Percentiles rank a stretch among this genome's conserved stretches.
Evolutionary conservation across 2,329 filamentous ascomycete genomes (phyloP).

Genomic region (Neopestalotiopsis clavispora): DNA sequence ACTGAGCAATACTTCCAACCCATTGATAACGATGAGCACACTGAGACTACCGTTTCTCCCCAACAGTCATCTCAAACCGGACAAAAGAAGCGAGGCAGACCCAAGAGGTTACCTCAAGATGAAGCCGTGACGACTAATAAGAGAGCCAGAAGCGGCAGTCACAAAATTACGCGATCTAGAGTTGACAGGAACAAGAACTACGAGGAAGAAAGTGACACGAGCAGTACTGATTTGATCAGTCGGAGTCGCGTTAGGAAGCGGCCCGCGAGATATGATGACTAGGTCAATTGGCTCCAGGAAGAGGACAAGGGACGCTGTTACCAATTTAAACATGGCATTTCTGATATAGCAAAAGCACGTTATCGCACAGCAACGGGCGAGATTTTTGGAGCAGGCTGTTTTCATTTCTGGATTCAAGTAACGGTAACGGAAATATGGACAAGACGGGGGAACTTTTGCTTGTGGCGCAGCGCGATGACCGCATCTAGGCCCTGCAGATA

Average conservation of each 20-base stretch:
- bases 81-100: conserved; percentile 23
- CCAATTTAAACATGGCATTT: too few species aligned
- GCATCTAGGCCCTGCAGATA: not conserved
- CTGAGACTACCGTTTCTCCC: conserved; percentile 20
- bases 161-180: conserved; percentile 22
- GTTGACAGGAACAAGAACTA: not conserved
- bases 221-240: conserved; percentile 24
- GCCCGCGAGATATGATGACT: conserved; percentile 36
- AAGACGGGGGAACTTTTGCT: not conserved
- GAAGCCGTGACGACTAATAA: conserved; percentile 25
- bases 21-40: conserved; percentile 22
- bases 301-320: not conserved
- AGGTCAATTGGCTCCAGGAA: conserved; percentile 2
- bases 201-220: conserved; percentile 27
- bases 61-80: conserved; percentile 18
- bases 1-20: conserved; percentile 18
- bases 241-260: conserved; percentile 24
- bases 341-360: not conserved
- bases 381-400: not conserved
- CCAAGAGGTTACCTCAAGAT: not conserved
- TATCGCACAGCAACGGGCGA: not conserved
- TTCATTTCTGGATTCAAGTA: not conserved
- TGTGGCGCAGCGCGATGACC: not conserved
- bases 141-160: conserved; percentile 18
- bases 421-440: not conserved